Evolutionary conservation across 345 rosid genomes (phyloP), one percentile per base, ranked within the genome.

Genomic region (Rubroshorea leprosula): DNA sequence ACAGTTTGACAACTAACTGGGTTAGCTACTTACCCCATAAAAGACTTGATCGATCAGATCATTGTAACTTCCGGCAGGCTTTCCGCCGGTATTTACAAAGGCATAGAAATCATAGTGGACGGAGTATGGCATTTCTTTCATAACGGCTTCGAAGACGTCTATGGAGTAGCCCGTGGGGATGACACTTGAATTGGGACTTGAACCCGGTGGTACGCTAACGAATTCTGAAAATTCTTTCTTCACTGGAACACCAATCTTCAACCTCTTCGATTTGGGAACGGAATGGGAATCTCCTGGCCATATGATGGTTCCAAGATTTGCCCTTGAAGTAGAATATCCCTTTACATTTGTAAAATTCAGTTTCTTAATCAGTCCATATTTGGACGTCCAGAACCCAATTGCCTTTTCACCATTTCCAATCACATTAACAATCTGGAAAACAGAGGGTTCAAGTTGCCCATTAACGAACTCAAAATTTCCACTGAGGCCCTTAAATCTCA

Each of bases 161-260:
- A 78, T 76, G 56, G 73, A 62, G 27, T 65, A 83, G 5, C 89
- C 82, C 3, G 20, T 13, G 6, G n/a, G 9, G 7, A 71, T 58
- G 16, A 64, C 49, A 10, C 0, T 0, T 23, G 59, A 0, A 21
- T 2, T n/a, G 60, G 55, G 61, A n/a, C n/a, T n/a, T n/a, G n/a
- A n/a, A n/a, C n/a, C n/a, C n/a, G n/a, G n/a, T n/a, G n/a, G n/a
- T n/a, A 76, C 80, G 23, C 57, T 52, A 23, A 82, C 74, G 6
- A 84, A 76, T 7, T 72, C 67, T 0, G 14, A 67, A 49, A 48
- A 82, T 7, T 82, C 83, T 0, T 0, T 1, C 44, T 58, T 78
- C 25, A 57, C 49, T 4, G 87, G 85, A 13, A 85, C 80, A 27
- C 79, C 83, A 6, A 82, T 71, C 0, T 29, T 60, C 53, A 85